Evolutionary conservation across 163 green algal species (phyloP), one percentile per base, ranked within the genome.

Genomic region (Smithsoniella earleae): DNA sequence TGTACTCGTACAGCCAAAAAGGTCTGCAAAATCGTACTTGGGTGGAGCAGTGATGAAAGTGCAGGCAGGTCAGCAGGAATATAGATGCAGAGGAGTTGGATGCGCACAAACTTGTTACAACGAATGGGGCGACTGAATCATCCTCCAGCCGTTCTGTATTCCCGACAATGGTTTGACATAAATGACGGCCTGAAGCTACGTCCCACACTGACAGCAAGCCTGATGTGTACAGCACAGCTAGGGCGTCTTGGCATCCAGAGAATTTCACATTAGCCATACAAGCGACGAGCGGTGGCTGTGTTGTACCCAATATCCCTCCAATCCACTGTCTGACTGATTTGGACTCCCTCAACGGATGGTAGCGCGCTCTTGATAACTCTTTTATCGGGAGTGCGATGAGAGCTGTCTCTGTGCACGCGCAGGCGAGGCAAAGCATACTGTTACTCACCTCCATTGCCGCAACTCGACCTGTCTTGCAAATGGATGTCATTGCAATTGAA

Each of bases 191-290:
- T 13, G 49, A 64, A 27, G 8, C 49, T 36, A 27, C 49, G 25
- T 64, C 49, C 49, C 49, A 64, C 6, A 64, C 49, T 10, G 49
- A 64, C 8, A 64, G 49, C 49, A 64, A 27, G 6, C 49, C 49
- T 25, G 8, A 36, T 25, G 49, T 64, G 13, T 64, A 64, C 49
- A 64, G 49, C 49, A 64, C 49, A 13, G 49, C 49, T 27, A 64
- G 49, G 25, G 33, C 25, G 49, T 27, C 5, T 25, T 18, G 49
- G 33, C 25, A n/a, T n/a, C n/a, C n/a, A n/a, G n/a, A n/a, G 6
- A 64, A 27, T 25, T 25, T 25, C 8, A 64, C 49, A 36, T 25
- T 13, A 36, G 49, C 49, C 25, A 64, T 25, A 18, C 49, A 64
- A 10, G 49, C 49, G 49, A 64, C 13, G 25, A 36, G 49, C 25